Base-by-base conservation (phyloP, 1,139 yeast species). In the Geotrichum cucujoidarum region DNA sequence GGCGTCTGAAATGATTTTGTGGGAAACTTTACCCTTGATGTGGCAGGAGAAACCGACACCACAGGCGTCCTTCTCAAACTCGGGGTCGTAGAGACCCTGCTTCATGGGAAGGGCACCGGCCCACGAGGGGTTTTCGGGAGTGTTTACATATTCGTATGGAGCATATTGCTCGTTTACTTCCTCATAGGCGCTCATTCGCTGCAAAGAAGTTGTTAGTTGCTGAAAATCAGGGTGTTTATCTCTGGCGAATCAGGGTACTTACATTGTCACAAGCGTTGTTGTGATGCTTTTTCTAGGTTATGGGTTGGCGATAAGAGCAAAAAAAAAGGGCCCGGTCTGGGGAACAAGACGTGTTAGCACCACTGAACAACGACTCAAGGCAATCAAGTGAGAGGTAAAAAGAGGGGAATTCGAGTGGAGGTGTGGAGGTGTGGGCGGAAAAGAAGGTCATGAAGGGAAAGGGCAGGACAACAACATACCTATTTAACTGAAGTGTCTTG, bases 1-100 rank as follows among this genome's bases (percentile, higher is more conserved):
- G 39, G 96, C 96, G 70, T 92, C 97, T 40, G 95, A 82, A 53
- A 92, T 92, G 57, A 90, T 89, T 66, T 90, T 89, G 73, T 92
- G 98, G 45, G 95, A 84, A 16, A 81, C 78, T 36, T 73, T 65
- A 52, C 97, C 97, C 67, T 89, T 87, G 71, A 90, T 84, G 71
- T 90, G 89, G 68, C 97, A 88, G 43, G 95, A 87, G 70, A 92
- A 92, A 53, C 97, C 97, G 49, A 92, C 98, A 72, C 98, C 98
- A 76, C 98, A 92, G 43, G 97, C 96, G 63, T 92, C 98, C 64
- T 89, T 88, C 68, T 92, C 98, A 58, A 76, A 78, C 53, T 86
- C 95, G 3, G 97, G 98, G 67, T 92, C 88, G 68, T 92, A 92
- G 48, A 92, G 79, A 40, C 96, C 98, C 67, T 89, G 83, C 58